Base-by-base conservation (phyloP, 768 basidiomycete species). In the Mrakia gelida region DNA sequence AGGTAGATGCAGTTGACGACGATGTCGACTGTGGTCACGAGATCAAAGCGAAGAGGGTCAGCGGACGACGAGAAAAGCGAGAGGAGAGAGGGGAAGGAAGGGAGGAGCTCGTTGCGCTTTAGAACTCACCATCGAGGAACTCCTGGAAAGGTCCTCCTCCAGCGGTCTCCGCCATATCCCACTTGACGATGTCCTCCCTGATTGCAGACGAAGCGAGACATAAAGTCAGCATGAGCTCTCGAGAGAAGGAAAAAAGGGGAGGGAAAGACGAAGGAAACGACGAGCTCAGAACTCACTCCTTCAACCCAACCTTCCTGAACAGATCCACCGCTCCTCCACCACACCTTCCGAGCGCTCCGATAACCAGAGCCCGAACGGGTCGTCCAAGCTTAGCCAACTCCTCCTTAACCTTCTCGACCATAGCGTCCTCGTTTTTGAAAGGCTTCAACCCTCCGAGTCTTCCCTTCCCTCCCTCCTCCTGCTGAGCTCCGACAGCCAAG, bases 1-100 rank as follows among this genome's bases (percentile, higher is more conserved):
- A 99, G 91, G 85, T 98, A 98, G 84, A 99, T 99, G 88, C 97
- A 98, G 87, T 99, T 99, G 88, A 98, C 90, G 82, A 99, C 98
- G 82, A 99, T 90, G 86, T 99, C 96, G 80, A 94, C 96, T 87
- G 79, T 21, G n/a, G 71, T n/a, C 1, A 32, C 9, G 45, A 56
- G 45, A 34, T 15, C 3, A 34, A n/a, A 45, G 62, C 6, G 49
- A 67, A 72, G 26, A n/a, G 11, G 38, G 70, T 72, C 68, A 76
- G 67, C 67, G 52, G 45, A 72, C 13, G 32, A 43, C 5, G n/a
- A 23, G 71, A 13, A 11, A 26, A 26, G 34, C 34, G 41, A 9
- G 73, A 38, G 38, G 30, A 28, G 38, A 28, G 71, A 15, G 11
- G 26, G 15, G 9, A n/a, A n/a, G n/a, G 45, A 45, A 45, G 45